Percentiles rank a stretch among this genome's conserved stretches.
Conservation (phyloP, 1,139 yeast genomes). For the Meyerozyma carpophila region DNA sequence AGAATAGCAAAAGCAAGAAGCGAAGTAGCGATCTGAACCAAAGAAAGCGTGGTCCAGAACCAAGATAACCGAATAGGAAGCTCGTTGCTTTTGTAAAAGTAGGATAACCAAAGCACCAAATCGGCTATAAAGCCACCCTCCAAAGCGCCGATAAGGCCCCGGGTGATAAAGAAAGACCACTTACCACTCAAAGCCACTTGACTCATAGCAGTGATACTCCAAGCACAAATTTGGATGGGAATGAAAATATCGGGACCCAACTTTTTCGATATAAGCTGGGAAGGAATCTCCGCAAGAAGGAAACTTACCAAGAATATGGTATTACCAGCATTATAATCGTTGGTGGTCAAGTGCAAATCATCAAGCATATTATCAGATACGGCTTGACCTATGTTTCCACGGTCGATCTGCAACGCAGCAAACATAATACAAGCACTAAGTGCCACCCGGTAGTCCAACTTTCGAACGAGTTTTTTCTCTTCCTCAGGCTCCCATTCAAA, state of each 20-base stretch:
- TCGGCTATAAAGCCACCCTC: slow-evolving; percentile 33
- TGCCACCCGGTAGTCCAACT: slow-evolving; percentile 23
- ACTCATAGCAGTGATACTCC: slow-evolving; percentile 26
- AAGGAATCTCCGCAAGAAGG: slow-evolving; percentile 29
- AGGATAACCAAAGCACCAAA: slow-evolving; percentile 21
- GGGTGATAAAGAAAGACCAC: slow-evolving; percentile 20
- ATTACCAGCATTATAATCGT: slow-evolving; percentile 28
- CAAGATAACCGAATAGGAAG: slow-evolving; percentile 20
- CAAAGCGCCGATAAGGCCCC: slow-evolving; percentile 23
- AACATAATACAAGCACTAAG: slow-evolving; percentile 26
- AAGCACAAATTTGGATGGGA: slow-evolving; percentile 27
- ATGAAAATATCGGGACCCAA: slow-evolving; percentile 29
- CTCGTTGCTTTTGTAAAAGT: slow-evolving; percentile 23
- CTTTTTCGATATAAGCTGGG: slow-evolving; percentile 26
- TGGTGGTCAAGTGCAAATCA: slow-evolving; percentile 23
- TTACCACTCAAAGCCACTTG: slow-evolving; percentile 22
- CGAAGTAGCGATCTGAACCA: slow-evolving; percentile 12
- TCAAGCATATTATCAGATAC: slow-evolving; percentile 25
- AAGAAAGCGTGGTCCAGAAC: slow-evolving; percentile 15
- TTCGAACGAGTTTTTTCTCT: slow-evolving; percentile 16
- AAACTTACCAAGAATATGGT: slow-evolving; percentile 25
- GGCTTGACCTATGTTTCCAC: slow-evolving; percentile 28
- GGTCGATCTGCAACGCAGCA: slow-evolving; percentile 27
- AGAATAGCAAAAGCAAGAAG: slow-evolving; percentile 12
- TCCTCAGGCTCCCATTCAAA: slow-evolving; percentile 18